A percentile compares a stretch with the other conserved stretches of the same genome.
phyloP scores from a whole-genome alignment of 352 stramenopile genomes.

The Halophytophthora polymorphica region DNA sequence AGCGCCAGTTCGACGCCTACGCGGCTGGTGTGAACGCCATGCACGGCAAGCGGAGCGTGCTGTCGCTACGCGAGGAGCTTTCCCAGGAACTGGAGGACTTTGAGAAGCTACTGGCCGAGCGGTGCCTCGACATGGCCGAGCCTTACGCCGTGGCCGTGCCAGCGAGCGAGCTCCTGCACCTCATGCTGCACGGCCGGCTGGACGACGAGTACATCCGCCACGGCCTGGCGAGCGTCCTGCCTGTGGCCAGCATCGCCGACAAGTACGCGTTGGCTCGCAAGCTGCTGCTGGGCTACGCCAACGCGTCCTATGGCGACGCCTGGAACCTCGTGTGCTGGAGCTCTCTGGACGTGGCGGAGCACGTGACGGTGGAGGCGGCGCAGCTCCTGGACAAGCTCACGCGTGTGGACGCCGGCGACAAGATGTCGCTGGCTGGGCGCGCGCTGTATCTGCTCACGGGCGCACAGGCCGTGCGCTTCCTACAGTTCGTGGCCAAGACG shows the following conservation, averaged over 20 bases:
- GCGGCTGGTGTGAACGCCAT: slow-evolving; percentile 54
- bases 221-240: slow-evolving; percentile 53
- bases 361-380: slow-evolving; percentile 61
- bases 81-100: slow-evolving; percentile 66
- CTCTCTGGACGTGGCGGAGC: slow-evolving; percentile 62
- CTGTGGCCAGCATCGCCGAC: slow-evolving; percentile 51
- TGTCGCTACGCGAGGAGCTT: slow-evolving; percentile 61
- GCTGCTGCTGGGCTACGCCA: slow-evolving; percentile 51
- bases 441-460: slow-evolving; percentile 62
- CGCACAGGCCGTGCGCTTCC: slow-evolving; percentile 45
- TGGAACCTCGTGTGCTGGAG: slow-evolving; percentile 71
- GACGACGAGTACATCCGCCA: slow-evolving; percentile 63
- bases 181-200: slow-evolving; percentile 45
- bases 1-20: slow-evolving; percentile 56
- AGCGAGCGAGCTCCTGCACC: slow-evolving; percentile 56
- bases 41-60: slow-evolving; percentile 48
- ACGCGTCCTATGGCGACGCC: slow-evolving; percentile 47
- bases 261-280: slow-evolving; percentile 52
- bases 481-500: slow-evolving; percentile 70
- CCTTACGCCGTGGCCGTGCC: slow-evolving; percentile 38
- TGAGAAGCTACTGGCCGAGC: slow-evolving; percentile 52
- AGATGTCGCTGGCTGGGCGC: slow-evolving; percentile 20
- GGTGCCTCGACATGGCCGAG: slow-evolving; percentile 53
- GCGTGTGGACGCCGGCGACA: slow-evolving; percentile 9
- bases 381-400: slow-evolving; percentile 61